Conservation (phyloP, 768 basidiomycete species). For the Paxillus involutus region DNA sequence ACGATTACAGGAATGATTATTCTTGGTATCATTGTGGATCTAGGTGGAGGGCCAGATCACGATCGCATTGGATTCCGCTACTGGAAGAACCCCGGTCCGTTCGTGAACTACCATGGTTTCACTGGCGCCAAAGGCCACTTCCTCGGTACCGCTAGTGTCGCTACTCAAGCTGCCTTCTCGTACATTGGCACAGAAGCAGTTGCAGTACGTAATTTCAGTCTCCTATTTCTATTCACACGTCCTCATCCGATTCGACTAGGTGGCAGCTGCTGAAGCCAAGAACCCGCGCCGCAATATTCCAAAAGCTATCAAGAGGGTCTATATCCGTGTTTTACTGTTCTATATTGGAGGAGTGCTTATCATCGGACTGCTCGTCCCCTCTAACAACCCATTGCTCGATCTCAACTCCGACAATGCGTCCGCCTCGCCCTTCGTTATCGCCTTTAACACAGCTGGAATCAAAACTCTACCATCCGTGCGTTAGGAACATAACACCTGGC, state of each 20-base stretch:
- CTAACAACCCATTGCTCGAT: conserved; percentile 41
- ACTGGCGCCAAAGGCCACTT: conserved; percentile 51
- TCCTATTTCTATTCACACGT: not conserved
- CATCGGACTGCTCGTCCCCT: conserved; percentile 51
- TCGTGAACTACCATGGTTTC: conserved; percentile 42
- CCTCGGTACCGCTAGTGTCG: conserved; percentile 49
- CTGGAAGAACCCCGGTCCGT: conserved; percentile 57
- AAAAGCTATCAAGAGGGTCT: conserved; percentile 44
- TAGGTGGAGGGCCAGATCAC: conserved; percentile 56
- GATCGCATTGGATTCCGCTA: conserved; percentile 51
- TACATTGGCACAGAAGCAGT: conserved; percentile 59
- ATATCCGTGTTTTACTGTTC: conserved; percentile 39
- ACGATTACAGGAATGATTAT: conserved; percentile 46
- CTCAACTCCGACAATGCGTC: conserved; percentile 40
- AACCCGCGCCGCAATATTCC: conserved; percentile 48
- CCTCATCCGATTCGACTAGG: conserved; percentile 18
- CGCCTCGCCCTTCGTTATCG: conserved; percentile 59
- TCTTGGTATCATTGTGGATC: conserved; percentile 45
- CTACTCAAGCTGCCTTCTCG: conserved; percentile 60
- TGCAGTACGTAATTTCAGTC: conserved; percentile 29
- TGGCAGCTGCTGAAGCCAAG: conserved; percentile 48
- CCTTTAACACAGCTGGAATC: conserved; percentile 55
- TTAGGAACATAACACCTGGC: not conserved
- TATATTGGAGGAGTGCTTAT: conserved; percentile 42
- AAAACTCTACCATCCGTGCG: conserved; percentile 51